A percentile compares a stretch with the other conserved stretches of the same genome.
Conservation (phyloP, 2,329 filamentous ascomycete genomes). For the Trichoderma sp. region DNA sequence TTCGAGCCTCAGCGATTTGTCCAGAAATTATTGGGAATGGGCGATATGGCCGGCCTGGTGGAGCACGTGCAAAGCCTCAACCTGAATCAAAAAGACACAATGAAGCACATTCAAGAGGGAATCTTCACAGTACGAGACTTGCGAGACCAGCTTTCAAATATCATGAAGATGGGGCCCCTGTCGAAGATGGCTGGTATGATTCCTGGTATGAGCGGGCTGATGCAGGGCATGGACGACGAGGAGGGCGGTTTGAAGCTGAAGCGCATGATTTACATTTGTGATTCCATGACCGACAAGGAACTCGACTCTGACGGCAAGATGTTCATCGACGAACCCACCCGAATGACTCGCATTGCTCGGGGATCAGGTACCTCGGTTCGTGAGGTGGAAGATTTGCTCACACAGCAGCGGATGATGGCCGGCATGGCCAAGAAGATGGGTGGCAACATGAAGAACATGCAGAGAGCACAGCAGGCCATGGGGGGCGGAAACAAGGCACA, state of each 20-base stretch:
- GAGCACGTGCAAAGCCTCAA: conserved; percentile 97
- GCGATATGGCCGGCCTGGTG: conserved; percentile 90
- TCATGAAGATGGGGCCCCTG: conserved; percentile 99
- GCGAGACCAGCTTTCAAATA: conserved; percentile 92
- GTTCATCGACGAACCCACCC: conserved; percentile 86
- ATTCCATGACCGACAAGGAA: conserved; percentile 96
- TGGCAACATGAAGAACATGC: conserved; percentile 96
- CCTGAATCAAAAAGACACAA: conserved; percentile 96
- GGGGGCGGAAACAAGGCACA: conserved; percentile 88
- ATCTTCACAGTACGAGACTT: conserved; percentile 95
- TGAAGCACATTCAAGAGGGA: conserved; percentile 97
- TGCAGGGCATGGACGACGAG: conserved; percentile 95
- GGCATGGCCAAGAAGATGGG: conserved; percentile 99
- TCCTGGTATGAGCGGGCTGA: conserved; percentile 88
- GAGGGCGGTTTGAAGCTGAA: conserved; percentile 92
- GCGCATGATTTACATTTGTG: conserved; percentile 98
- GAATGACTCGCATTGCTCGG: conserved; percentile 88
- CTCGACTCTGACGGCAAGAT: conserved; percentile 94
- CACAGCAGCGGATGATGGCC: conserved; percentile 97
- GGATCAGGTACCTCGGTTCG: conserved; percentile 88
- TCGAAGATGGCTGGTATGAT: conserved; percentile 99
- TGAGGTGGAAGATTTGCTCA: conserved; percentile 95
- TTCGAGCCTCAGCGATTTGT: conserved; percentile 94
- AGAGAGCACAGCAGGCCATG: conserved; percentile 87
- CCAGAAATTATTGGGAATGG: conserved; percentile 93